These are phyloP conservation scores for Phytophthora cactorum DNA, from an alignment of 352 stramenopile genomes.

Conservation along the genomic window DNA sequence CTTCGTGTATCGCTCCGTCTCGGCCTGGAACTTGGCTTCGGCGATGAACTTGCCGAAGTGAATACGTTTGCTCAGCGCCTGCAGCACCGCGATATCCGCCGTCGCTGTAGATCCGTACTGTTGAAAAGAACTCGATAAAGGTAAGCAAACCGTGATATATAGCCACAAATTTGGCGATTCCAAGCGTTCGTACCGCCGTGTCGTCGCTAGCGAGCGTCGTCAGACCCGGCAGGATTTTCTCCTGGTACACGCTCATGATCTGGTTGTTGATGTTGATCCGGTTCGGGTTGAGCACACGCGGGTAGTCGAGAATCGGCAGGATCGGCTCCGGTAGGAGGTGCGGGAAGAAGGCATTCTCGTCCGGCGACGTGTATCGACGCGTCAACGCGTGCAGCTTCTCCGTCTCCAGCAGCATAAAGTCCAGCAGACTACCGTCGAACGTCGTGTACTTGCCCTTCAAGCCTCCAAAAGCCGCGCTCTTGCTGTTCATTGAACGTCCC, in stretches of 20 bases:
- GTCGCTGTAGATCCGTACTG: slow-evolving; percentile 86
- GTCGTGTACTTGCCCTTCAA: slow-evolving; percentile 88
- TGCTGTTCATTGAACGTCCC: slow-evolving; percentile 31
- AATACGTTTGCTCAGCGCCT: slow-evolving; percentile 96
- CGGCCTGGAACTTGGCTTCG: slow-evolving; percentile 95
- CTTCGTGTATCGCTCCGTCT: slow-evolving; percentile 91
- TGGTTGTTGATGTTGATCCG: slow-evolving; percentile 98
- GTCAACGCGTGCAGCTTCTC: slow-evolving; percentile 95
- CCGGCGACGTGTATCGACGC: slow-evolving; percentile 97
- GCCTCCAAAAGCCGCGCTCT: slow-evolving; percentile 73
- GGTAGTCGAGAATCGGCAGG: slow-evolving; percentile 93
- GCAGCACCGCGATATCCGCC: slow-evolving; percentile 93
- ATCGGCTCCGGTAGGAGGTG: slow-evolving; percentile 91
- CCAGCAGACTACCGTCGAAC: slow-evolving; percentile 87
- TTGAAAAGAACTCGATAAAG: slow-evolving; percentile 1
- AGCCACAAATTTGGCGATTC: too few species aligned
- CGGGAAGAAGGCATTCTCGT: slow-evolving; percentile 99
- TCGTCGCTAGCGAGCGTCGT: slow-evolving; percentile 89
- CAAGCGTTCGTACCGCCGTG: slow-evolving; percentile 52
- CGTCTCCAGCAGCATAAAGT: slow-evolving; percentile 98
- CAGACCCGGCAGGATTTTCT: slow-evolving; percentile 95
- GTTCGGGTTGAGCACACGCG: slow-evolving; percentile 93
- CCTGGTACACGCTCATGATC: slow-evolving; percentile 96
- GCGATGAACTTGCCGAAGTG: slow-evolving; percentile 99
- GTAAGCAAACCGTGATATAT: background rate